Conservation (phyloP, 2,329 filamentous ascomycete genomes). For the Ceratocystis lukuohia region DNA sequence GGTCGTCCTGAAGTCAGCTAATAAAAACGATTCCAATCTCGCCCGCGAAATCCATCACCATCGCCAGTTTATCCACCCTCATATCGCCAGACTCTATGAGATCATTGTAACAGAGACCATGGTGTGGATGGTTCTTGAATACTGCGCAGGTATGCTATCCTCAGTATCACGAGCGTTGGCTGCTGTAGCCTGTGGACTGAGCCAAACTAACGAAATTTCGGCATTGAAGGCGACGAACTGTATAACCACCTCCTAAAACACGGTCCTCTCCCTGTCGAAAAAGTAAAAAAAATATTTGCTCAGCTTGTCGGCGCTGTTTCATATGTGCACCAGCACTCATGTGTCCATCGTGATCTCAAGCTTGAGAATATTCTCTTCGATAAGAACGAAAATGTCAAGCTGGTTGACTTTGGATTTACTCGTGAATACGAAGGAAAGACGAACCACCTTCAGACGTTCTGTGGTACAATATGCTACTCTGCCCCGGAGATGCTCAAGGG, state of each 20-base stretch:
- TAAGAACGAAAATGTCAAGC: slow-evolving; percentile 92
- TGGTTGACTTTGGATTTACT: slow-evolving; percentile 97
- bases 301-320: slow-evolving; percentile 89
- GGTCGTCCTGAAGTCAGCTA: slow-evolving; percentile 94
- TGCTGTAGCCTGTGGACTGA: neutral
- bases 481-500: slow-evolving; percentile 97
- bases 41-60: slow-evolving; percentile 97
- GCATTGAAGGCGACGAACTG: slow-evolving; percentile 66
- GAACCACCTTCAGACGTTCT: slow-evolving; percentile 93
- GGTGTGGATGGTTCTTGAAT: slow-evolving; percentile 95
- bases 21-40: slow-evolving; percentile 89
- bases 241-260: slow-evolving; percentile 90
- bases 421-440: slow-evolving; percentile 91
- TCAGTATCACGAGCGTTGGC: slow-evolving; percentile 3
- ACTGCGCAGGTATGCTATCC: slow-evolving; percentile 61
- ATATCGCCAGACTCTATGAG: slow-evolving; percentile 93
- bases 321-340: slow-evolving; percentile 89
- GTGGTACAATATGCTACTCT: slow-evolving; percentile 93
- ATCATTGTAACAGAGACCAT: slow-evolving; percentile 91
- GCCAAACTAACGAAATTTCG: neutral
- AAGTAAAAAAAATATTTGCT: slow-evolving; percentile 90
- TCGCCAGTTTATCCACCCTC: slow-evolving; percentile 91
- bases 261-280: slow-evolving; percentile 68
- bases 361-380: slow-evolving; percentile 68
- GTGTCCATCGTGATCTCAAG: slow-evolving; percentile 92